Evolutionary conservation across 1,139 yeast species (phyloP).

Genomic region (Magnusiomyces paraingens): DNA sequence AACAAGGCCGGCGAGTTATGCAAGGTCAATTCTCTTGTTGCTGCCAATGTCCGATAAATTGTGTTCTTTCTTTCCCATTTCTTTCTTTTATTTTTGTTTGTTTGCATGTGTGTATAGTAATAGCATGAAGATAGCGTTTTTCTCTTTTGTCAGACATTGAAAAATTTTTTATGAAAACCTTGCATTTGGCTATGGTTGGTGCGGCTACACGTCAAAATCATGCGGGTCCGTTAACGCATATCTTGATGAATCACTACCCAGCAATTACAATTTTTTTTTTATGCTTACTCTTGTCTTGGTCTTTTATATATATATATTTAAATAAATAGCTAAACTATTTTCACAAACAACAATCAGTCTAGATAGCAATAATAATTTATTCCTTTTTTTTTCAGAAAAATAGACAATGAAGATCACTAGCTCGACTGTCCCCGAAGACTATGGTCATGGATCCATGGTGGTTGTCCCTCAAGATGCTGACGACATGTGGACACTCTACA

Average conservation of each 20-base stretch:
- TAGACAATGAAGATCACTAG: neutral
- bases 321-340: too few species aligned
- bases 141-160: too few species aligned
- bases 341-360: neutral
- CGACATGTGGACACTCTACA: conserved; percentile 85
- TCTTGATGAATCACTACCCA: too few species aligned
- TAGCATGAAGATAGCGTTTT: too few species aligned
- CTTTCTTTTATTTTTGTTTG: neutral
- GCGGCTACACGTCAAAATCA: too few species aligned
- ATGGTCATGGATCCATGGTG: neutral
- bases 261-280: neutral
- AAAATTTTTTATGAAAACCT: too few species aligned
- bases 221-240: too few species aligned
- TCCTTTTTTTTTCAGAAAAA: neutral
- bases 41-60: conserved; percentile 66
- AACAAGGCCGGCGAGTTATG: conserved; percentile 70
- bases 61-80: neutral
- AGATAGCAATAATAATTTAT: neutral
- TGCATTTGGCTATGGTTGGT: too few species aligned
- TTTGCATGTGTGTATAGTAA: neutral
- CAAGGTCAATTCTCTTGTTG: conserved; percentile 58
- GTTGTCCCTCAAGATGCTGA: conserved; percentile 57
- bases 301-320: too few species aligned
- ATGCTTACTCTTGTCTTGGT: neutral
- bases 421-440: neutral